Base-by-base conservation (phyloP, 129 eudicot genomes). In the Arctium lappa region DNA sequence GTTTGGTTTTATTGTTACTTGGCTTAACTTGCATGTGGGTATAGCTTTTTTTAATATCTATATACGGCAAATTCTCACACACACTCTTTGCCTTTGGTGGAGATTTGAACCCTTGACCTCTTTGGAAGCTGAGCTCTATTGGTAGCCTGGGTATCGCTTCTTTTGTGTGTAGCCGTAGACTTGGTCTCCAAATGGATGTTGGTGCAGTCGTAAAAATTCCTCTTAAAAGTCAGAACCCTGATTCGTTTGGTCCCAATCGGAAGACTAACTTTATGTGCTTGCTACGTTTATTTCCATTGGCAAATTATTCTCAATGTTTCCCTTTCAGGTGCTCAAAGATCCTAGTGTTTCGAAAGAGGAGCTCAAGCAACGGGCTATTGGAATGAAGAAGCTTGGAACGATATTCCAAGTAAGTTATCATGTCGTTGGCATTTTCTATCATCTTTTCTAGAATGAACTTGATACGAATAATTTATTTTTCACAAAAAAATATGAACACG, bases 381-480 rank as follows among this genome's bases (percentile, higher is more conserved):
- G 88, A 18, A 85, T 93, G 95, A 91, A 79, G 85, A 91, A 91
- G 87, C 95, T 93, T 74, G 97, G 97, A 62, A 85, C 87, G 36
- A 91, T 93, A 70, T 89, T 93, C 63, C 97, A 88, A 75, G 97
- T 93, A 91, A 88, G 90, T 89, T n/a, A 38, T 32, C 42, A 69
- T 30, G 29, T 34, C 37, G 8, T 34, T 44, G 6, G 2, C 27
- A 53, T 42, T 50, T 11, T 74, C 50, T 22, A 29, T 77, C n/a
- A 0, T 32, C n/a, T 36, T 3, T 29, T 16, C 16, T 44, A 34
- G 29, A 3, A 60, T 46, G 56, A 46, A 46, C 15, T 46, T 46
- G 12, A 46, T 46, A 11, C 4, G 56, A 10, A 8, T 42, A 71
- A 34, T 32, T 9, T 32, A 71, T 30, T 10, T 71, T 71, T 33